These are phyloP conservation scores for Cytospora schulzeri DNA, from an alignment of 2,329 filamentous ascomycete species.

Conservation along the genomic window DNA sequence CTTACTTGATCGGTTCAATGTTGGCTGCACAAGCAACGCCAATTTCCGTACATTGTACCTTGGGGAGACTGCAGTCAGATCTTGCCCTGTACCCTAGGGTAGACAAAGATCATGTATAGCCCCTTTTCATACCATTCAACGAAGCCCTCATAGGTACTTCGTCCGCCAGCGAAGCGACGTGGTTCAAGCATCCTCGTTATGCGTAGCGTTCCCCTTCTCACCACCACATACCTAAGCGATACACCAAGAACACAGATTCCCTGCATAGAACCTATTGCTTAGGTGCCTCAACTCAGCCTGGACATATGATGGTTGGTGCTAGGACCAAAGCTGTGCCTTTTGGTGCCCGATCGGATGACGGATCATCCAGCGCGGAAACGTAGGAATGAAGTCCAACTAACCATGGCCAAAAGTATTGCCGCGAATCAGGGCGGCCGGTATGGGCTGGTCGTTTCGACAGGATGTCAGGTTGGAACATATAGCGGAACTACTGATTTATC, in stretches of 20 bases:
- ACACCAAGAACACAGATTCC: background rate
- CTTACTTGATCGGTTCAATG: background rate
- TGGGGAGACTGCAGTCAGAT: background rate
- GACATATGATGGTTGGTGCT: background rate
- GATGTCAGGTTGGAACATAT: too few species aligned
- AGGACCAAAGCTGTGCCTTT: background rate
- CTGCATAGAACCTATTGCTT: background rate
- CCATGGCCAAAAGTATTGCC: too few species aligned
- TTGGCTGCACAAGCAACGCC: too few species aligned
- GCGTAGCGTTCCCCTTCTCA: background rate
- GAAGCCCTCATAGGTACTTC: background rate
- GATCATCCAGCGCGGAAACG: background rate
- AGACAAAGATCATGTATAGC: background rate
- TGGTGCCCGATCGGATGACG: too few species aligned
- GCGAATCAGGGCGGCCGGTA: too few species aligned
- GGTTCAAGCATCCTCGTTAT: background rate
- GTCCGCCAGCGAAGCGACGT: background rate
- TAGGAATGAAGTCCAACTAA: too few species aligned
- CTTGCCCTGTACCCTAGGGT: background rate
- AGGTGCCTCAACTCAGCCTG: background rate
- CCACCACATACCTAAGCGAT: background rate
- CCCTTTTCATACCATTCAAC: background rate
- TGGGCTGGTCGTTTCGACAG: too few species aligned
- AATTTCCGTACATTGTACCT: too few species aligned
- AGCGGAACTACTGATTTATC: too few species aligned